Base-by-base conservation (phyloP, 257 asterid species). In the Nicotiana otophora region DNA sequence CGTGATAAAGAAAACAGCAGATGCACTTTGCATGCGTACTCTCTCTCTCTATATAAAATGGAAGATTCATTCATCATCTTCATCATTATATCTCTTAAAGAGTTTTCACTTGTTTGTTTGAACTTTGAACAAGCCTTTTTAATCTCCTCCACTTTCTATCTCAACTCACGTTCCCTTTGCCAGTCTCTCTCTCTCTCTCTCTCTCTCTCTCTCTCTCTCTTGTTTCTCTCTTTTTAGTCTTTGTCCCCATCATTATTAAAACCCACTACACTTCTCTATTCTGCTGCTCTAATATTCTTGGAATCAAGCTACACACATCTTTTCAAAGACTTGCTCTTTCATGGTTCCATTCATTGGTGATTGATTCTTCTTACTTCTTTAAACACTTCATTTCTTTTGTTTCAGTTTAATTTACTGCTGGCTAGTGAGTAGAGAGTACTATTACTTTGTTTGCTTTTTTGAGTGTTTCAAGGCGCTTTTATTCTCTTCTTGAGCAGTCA, bases 401-500 rank as follows among this genome's bases (percentile, higher is more conserved):
- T 69, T 31, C 30, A 36, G n/a, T 60, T 20, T 51, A 84, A 75
- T 80, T 83, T 39, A 39, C 48, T 39, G 48, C 60, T 54, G 54
- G 79, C 30, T 19, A 20, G 55, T 5, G 19, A 7, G 8, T 54
- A 23, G 58, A 30, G 31, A 5, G 42, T 16, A 17, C 16, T 66
- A 66, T 31, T 66, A 65, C 9, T 81, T 78, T 48, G 70, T 78
- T 39, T 23, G 75, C 62, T 81, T 60, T 92, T 95, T 92, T 93
- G 97, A 90, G 90, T 88, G 91, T 92, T 93, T 90, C 97, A 90
- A 92, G 94, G 92, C 89, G 87, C 87, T 87, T 90, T 92, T 92
- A 89, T 90, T 95, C 94, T 90, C 91, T 93, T 91, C 93, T 93
- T 90, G 95, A 93, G 98, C 98, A 91, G 97, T 93, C 93, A 86